Percentiles rank a stretch among this genome's conserved stretches.
These are phyloP conservation scores for Rutstroemia sydowiana DNA, from an alignment of 2,329 filamentous ascomycete genomes.

Conservation along the genomic window DNA sequence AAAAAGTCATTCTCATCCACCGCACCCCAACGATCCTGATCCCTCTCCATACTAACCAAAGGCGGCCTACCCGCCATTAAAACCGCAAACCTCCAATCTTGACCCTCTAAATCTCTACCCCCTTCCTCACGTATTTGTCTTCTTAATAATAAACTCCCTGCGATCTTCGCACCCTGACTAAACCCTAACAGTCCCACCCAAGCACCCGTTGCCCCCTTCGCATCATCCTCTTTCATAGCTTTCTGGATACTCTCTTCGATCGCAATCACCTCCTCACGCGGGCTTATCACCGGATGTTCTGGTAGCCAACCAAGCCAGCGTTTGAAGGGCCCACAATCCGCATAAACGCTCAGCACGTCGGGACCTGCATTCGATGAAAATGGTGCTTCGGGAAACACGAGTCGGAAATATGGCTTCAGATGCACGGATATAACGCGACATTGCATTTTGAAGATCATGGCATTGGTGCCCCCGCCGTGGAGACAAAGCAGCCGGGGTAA, in stretches of 20 bases:
- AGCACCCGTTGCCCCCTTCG: constrained; percentile 39
- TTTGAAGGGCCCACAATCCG: constrained; percentile 57
- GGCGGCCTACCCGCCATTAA: constrained; percentile 56
- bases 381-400: constrained; percentile 66
- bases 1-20: constrained; percentile 36
- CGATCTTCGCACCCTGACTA: constrained; percentile 58
- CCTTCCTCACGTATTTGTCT: constrained; percentile 42
- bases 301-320: constrained; percentile 57
- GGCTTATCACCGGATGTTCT: constrained; percentile 38
- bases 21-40: constrained; percentile 24
- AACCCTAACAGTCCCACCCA: constrained; percentile 60
- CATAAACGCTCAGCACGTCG: constrained; percentile 58
- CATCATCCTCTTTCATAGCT: constrained; percentile 46
- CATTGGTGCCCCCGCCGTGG: constrained; percentile 72
- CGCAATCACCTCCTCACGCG: constrained; percentile 39
- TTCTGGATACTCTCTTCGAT: constrained; percentile 34
- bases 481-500: constrained; percentile 67
- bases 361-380: constrained; percentile 54
- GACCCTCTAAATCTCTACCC: constrained; percentile 1
- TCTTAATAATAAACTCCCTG: constrained; percentile 48
- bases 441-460: constrained; percentile 61
- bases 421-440: constrained; percentile 40
- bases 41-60: constrained; percentile 40
- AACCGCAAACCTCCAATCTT: constrained; percentile 50
- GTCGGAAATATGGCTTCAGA: constrained; percentile 45